These are phyloP conservation scores for Pulveroboletus sp. DNA, from an alignment of 1,284 basidiomycete genomes.

Conservation along the genomic window DNA sequence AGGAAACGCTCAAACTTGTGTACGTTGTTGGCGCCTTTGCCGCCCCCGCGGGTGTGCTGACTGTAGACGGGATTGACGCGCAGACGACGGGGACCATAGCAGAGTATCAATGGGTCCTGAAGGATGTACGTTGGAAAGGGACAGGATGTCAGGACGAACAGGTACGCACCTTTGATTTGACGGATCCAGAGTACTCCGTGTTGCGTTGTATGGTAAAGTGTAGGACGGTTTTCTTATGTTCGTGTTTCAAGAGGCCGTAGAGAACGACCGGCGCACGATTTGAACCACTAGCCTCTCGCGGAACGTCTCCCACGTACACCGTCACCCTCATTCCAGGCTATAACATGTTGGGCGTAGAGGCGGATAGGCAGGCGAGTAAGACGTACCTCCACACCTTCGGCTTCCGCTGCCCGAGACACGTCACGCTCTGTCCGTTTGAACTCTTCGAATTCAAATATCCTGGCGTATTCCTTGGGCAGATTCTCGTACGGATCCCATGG, in stretches of 20 bases:
- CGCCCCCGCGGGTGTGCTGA: conserved; percentile 88
- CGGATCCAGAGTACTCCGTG: conserved; percentile 88
- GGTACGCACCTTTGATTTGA: conserved; percentile 81
- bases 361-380: not conserved
- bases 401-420: conserved; percentile 66
- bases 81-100: conserved; percentile 86
- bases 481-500: conserved; percentile 99
- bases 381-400: conserved; percentile 63
- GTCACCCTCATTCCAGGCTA: conserved; percentile 83
- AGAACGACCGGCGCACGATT: conserved; percentile 61
- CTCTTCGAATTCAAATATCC: conserved; percentile 97
- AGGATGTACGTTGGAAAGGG: not conserved
- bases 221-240: conserved; percentile 93
- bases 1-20: conserved; percentile 98
- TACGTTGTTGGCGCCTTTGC: conserved; percentile 91
- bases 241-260: conserved; percentile 89
- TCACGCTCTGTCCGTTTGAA: conserved; percentile 84
- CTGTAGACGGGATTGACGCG: conserved; percentile 88
- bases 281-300: conserved; percentile 48
- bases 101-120: conserved; percentile 86
- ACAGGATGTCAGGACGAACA: not conserved
- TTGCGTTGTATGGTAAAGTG: conserved; percentile 95
- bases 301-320: conserved; percentile 72
- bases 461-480: conserved; percentile 89
- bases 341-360: not conserved